phyloP scores from a whole-genome alignment of 1,284 basidiomycete genomes.

The Coniferiporia weirii region DNA sequence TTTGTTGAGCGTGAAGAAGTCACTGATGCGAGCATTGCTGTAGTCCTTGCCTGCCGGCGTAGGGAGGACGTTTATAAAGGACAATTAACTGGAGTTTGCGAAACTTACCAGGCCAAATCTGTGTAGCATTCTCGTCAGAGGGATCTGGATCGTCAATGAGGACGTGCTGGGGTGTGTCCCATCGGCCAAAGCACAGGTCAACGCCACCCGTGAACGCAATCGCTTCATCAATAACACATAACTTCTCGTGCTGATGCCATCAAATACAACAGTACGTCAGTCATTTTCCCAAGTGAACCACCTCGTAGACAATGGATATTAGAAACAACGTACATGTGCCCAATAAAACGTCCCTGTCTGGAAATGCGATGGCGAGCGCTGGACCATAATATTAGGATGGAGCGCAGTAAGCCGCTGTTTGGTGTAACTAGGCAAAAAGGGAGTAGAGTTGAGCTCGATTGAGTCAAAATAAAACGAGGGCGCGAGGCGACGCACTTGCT shows the following conservation, averaged over 20 bases:
- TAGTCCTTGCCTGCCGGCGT: slow-evolving; percentile 79
- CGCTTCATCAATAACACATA: slow-evolving; percentile 96
- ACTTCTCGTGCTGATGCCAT: slow-evolving; percentile 81
- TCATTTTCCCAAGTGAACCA: slow-evolving; percentile 1
- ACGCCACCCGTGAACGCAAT: slow-evolving; percentile 98
- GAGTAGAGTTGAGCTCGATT: slow-evolving; percentile 19
- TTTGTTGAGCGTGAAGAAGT: slow-evolving; percentile 87
- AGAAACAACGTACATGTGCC: slow-evolving; percentile 74
- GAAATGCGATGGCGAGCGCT: slow-evolving; percentile 96
- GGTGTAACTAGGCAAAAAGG: slow-evolving; percentile 60
- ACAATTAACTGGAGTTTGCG: slow-evolving; percentile 2
- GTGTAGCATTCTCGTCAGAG: slow-evolving; percentile 49
- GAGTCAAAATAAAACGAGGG: neutral
- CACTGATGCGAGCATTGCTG: slow-evolving; percentile 84
- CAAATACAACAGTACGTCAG: neutral
- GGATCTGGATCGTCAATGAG: slow-evolving; percentile 78
- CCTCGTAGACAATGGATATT: neutral
- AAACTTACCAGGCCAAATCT: slow-evolving; percentile 79
- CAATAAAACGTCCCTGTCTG: slow-evolving; percentile 98
- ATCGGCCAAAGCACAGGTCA: slow-evolving; percentile 91
- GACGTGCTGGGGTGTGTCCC: slow-evolving; percentile 95
- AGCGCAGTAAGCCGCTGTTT: slow-evolving; percentile 84
- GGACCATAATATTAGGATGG: slow-evolving; percentile 94
- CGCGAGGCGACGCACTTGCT: slow-evolving; percentile 57
- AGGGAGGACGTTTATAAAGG: neutral